phyloP scores from a whole-genome alignment of 2,329 filamentous ascomycete species.

The Alternaria metachromatica region DNA sequence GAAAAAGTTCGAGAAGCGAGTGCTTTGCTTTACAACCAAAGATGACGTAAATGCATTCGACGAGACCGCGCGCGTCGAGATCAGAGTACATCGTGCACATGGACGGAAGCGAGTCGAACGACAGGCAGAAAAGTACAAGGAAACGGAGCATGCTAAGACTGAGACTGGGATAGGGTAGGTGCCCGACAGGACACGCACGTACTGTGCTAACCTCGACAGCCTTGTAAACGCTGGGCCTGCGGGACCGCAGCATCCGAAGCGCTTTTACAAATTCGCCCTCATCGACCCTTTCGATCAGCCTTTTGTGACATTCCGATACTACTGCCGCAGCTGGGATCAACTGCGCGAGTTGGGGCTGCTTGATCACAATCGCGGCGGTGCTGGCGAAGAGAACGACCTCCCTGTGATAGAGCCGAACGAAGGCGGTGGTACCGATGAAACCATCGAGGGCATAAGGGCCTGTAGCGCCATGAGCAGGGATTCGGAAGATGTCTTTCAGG shows the following conservation, averaged over 20 bases:
- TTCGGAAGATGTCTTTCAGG: not conserved
- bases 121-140: conserved; percentile 31
- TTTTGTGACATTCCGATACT: conserved; percentile 55
- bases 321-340: conserved; percentile 44
- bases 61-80: conserved; percentile 47
- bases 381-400: conserved; percentile 27
- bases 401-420: conserved; percentile 37
- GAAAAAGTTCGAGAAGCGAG: conserved; percentile 50
- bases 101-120: conserved; percentile 49
- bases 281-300: conserved; percentile 57
- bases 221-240: conserved; percentile 48
- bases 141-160: conserved; percentile 27
- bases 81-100: conserved; percentile 51
- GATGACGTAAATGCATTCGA: conserved; percentile 24
- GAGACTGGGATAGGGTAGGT: conserved; percentile 41
- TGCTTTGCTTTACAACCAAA: conserved; percentile 47
- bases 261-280: conserved; percentile 58
- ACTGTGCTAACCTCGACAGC: conserved; percentile 32
- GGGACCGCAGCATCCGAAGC: conserved; percentile 49
- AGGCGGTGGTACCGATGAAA: not conserved
- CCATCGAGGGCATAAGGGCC: not conserved
- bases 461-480: not conserved
- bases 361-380: conserved; percentile 12
- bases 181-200: not conserved
- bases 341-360: conserved; percentile 32